Conservation (phyloP, 129 eudicot genomes). For the Erigeron canadensis region DNA sequence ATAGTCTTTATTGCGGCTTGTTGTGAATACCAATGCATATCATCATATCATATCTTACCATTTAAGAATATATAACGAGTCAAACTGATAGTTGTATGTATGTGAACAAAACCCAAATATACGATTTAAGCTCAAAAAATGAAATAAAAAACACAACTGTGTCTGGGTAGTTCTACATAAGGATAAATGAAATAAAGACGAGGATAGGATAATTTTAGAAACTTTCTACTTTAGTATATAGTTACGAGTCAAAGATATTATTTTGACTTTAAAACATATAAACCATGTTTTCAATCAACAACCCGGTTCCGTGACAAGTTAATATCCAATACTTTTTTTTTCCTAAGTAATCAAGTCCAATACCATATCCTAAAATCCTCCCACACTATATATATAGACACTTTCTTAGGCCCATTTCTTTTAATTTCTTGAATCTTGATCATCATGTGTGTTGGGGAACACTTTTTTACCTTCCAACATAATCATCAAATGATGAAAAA, state of each 20-base stretch:
- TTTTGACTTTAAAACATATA: not conserved
- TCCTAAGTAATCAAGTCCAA: constrained; percentile 24
- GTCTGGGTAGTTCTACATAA: too few species aligned
- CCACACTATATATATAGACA: not conserved
- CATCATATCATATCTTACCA: too few species aligned
- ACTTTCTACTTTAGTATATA: not conserved
- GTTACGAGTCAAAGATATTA: not conserved
- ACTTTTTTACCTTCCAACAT: constrained; percentile 43
- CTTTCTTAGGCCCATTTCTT: constrained; percentile 59
- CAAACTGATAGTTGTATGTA: too few species aligned
- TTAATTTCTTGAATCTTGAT: constrained; percentile 21
- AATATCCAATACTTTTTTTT: not conserved
- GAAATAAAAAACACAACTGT: too few species aligned
- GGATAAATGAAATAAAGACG: not conserved
- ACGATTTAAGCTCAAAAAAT: too few species aligned
- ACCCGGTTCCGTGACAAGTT: not conserved
- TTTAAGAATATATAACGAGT: too few species aligned
- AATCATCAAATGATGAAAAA: constrained; percentile 27
- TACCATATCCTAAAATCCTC: constrained; percentile 3
- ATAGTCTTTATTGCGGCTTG: too few species aligned
- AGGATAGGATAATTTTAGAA: not conserved
- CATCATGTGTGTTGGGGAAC: constrained; percentile 59
- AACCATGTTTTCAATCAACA: not conserved
- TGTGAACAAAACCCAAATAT: too few species aligned
- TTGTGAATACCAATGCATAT: too few species aligned